Percentiles rank a stretch among this genome's conserved stretches.
phyloP scores from a whole-genome alignment of 768 basidiomycete species.

The Fomitopsis pulvina region DNA sequence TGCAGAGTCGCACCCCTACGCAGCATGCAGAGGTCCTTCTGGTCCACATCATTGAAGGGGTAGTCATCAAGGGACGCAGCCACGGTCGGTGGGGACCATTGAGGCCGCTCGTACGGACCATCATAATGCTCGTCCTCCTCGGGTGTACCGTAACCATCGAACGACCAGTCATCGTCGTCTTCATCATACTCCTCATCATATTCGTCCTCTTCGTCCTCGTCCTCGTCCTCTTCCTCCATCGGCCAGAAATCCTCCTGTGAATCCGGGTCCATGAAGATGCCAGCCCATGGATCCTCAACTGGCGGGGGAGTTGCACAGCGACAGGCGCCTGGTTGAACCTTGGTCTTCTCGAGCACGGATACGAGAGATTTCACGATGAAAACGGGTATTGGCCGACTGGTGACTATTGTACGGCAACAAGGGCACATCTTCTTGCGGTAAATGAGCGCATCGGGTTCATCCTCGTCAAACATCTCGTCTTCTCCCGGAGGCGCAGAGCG shows the following conservation, averaged over 20 bases:
- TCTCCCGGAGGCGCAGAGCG: constrained; percentile 50
- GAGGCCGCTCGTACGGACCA: constrained; percentile 37
- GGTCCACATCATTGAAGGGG: constrained; percentile 26
- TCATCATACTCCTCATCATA: constrained; percentile 21
- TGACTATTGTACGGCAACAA: constrained; percentile 54
- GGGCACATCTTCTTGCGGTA: constrained; percentile 67
- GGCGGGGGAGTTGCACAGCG: constrained; percentile 22
- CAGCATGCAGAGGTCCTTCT: constrained; percentile 35
- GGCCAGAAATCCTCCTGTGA: constrained; percentile 22
- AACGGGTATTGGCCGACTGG: constrained; percentile 56
- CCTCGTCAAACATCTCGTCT: constrained; percentile 38
- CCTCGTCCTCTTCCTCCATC: constrained; percentile 26
- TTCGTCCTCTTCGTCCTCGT: constrained; percentile 25
- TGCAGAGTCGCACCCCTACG: constrained; percentile 52
- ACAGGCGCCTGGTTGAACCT: constrained; percentile 18
- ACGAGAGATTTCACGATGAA: constrained; percentile 62
- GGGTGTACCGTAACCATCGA: constrained; percentile 22
- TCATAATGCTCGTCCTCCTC: constrained; percentile 26
- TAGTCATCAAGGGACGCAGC: constrained; percentile 29
- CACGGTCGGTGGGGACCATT: constrained; percentile 53
- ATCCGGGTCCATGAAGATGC: constrained; percentile 45
- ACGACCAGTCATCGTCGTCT: constrained; percentile 23
- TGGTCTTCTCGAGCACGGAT: constrained; percentile 40
- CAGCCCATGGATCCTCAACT: constrained; percentile 61
- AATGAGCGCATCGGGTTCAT: constrained; percentile 39